Evolutionary conservation across 345 rosid species (phyloP), one percentile per base, ranked within the genome.

Genomic region (Corchorus capsularis): DNA sequence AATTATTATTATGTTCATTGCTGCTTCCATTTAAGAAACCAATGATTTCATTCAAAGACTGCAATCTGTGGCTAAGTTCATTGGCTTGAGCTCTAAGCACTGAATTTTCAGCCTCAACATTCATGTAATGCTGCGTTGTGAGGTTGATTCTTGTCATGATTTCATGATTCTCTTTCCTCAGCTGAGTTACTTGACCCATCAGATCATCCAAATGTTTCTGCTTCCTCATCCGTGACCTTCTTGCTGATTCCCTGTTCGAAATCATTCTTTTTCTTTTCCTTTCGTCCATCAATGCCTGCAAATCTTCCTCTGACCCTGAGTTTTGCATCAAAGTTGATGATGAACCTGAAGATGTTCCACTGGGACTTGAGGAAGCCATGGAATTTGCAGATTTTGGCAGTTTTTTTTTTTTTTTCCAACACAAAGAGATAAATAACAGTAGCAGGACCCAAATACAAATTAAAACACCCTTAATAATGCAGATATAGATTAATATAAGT

Each of bases 181-280:
- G 85, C 47, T 84, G 86, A 59, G 81, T 56, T 41, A 86, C 86
- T 80, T 92, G 92, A 22, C 85, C 79, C 82, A 80, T 82, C 50
- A 96, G 86, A 85, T 93, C 99, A 72, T 92, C 96, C 78, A 93
- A 77, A 74, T 87, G 98, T 86, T 90, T 92, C 84, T 96, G 98
- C 66, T 96, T 96, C 86, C 92, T 88, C 92, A 92, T 84, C 80
- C 99, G 88, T 0, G 99, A 96, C 75, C 98, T 89, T 75, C 96
- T 88, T 17, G 99, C 99, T 22, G 99, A 96, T 73, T 96, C 99
- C 7, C 99, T 85, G 79, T 96, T 96, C 6, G 99, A 96, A 3
- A 92, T 77, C 99, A 92, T 96, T 69, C 99, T 82, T 77, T 92
- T 96, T 63, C 97, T 79, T 80, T 96, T 96, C 81, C 98, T 91